Conservation (phyloP, 1,284 basidiomycete species). For the Golubevia pallescens region DNA sequence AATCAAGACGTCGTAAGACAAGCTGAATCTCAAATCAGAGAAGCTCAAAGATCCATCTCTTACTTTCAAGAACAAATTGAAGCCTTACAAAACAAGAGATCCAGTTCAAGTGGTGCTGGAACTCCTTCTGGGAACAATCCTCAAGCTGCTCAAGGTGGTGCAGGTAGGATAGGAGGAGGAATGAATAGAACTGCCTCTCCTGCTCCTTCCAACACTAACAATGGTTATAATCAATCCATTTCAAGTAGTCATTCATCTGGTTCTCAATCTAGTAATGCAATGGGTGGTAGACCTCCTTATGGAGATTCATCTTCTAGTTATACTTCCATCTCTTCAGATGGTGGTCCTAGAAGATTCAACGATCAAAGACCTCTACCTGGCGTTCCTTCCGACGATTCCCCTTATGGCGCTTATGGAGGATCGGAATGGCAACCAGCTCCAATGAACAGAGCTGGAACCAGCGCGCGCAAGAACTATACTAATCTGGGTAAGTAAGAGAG, state of each 20-base stretch:
- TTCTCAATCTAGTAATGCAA: constrained; percentile 10
- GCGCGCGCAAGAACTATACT: constrained; percentile 42
- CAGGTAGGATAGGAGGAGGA: not conserved
- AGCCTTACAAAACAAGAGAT: constrained; percentile 37
- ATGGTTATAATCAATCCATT: constrained; percentile 21
- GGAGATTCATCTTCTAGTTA: constrained; percentile 40
- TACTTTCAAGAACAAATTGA: constrained; percentile 58
- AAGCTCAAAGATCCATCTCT: constrained; percentile 59
- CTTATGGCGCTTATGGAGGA: constrained; percentile 19
- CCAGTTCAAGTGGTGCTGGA: constrained; percentile 5
- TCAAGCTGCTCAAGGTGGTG: not conserved
- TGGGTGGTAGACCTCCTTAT: constrained; percentile 20
- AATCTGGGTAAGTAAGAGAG: constrained; percentile 28
- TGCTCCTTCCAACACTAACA: constrained; percentile 24
- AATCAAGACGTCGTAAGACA: constrained; percentile 60
- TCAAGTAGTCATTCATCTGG: too few relatives aligned
- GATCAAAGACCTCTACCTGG: constrained; percentile 32
- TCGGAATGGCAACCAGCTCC: constrained; percentile 32
- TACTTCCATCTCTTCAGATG: constrained; percentile 8
- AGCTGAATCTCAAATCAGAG: constrained; percentile 59
- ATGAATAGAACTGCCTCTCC: constrained; percentile 14
- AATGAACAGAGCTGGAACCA: constrained; percentile 47
- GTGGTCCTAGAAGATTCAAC: constrained; percentile 19
- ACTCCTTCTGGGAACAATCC: not conserved
- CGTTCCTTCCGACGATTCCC: constrained; percentile 9